Base-by-base conservation (phyloP, 345 rosid genomes). In the Syzygium grande region DNA sequence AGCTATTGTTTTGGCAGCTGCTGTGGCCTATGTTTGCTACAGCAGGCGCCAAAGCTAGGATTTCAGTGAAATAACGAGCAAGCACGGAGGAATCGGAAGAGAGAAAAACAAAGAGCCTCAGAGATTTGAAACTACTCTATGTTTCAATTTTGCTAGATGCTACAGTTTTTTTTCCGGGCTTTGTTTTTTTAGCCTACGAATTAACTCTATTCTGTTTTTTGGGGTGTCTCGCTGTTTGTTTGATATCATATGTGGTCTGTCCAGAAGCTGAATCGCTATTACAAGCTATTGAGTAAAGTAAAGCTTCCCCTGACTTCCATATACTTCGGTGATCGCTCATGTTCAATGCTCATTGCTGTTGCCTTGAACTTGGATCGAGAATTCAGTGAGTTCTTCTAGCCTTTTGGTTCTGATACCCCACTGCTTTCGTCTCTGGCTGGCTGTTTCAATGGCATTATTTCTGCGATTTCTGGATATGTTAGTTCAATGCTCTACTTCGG, bases 1-100 rank as follows among this genome's bases (percentile, higher is more conserved):
- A 38, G 93, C 92, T 21, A 27, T 93, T 84, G 92, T 90, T 84
- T 91, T 88, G 85, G 93, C 92, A 6, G 95, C 94, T 63, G 95
- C 94, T 34, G 86, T 89, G 84, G 90, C 87, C 38, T 95, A 91
- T 88, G 86, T 92, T 88, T 92, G 84, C 95, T 92, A 87, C 86
- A 84, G 90, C 17, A 94, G 91, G 93, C 91, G 88, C 34, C 89
- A 51, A 86, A 84, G 85, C 89, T 25, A 93, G 92, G 93, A 91
- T 87, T 87, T 53, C 4, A 38, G 14, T 51, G 54, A 21, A 84
- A 53, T 52, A 30, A 51, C 30, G 52, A 38, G 34, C 29, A 54
- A 14, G 73, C 88, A 59, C 29, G 86, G 73, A 87, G 54, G 23
- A 27, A n/a, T 68, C 51, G 23, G 78, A 59, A 77, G 73, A 55